Percentiles rank a stretch among this genome's conserved stretches.
Conservation (phyloP, 2,329 filamentous ascomycete species). For the Shiraia bambusicola region DNA sequence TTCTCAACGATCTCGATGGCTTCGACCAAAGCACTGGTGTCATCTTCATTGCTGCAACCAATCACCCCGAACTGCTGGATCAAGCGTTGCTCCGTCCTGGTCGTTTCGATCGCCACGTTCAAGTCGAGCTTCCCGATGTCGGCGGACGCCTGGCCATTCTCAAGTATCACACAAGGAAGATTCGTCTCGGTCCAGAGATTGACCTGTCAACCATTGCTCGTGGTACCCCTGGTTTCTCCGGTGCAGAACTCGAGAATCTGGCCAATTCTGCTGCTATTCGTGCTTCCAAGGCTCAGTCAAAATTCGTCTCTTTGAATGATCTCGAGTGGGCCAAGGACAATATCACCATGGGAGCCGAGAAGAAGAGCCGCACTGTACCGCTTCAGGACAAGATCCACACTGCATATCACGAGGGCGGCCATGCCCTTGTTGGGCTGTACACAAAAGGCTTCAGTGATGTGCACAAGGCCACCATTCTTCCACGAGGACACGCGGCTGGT, state of each 20-base stretch:
- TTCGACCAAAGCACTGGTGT: slow-evolving; percentile 94
- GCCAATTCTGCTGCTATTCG: slow-evolving; percentile 94
- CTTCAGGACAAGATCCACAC: slow-evolving; percentile 94
- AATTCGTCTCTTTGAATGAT: slow-evolving; percentile 73
- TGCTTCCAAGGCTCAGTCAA: slow-evolving; percentile 83
- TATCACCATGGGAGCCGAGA: slow-evolving; percentile 94
- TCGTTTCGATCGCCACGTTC: slow-evolving; percentile 91
- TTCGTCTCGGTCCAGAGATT: slow-evolving; percentile 77
- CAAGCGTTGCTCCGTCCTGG: slow-evolving; percentile 92
- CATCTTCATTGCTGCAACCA: slow-evolving; percentile 94
- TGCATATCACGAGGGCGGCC: slow-evolving; percentile 95
- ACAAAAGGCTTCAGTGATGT: slow-evolving; percentile 73
- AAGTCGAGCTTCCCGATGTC: slow-evolving; percentile 86
- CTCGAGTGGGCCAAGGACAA: slow-evolving; percentile 98
- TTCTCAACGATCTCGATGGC: slow-evolving; percentile 93
- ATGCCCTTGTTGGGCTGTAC: slow-evolving; percentile 86
- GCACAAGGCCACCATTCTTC: slow-evolving; percentile 97
- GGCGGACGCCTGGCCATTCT: slow-evolving; percentile 90
- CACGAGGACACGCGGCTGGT: slow-evolving; percentile 81
- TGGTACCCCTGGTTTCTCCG: slow-evolving; percentile 88
- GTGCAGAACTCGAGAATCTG: slow-evolving; percentile 93
- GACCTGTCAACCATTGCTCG: slow-evolving; percentile 82
- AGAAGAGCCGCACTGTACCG: slow-evolving; percentile 83
- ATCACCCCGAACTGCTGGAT: slow-evolving; percentile 91
- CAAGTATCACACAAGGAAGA: slow-evolving; percentile 89